Evolutionary conservation across 1,284 basidiomycete genomes (phyloP).

Genomic region (Lentinus polychrous): DNA sequence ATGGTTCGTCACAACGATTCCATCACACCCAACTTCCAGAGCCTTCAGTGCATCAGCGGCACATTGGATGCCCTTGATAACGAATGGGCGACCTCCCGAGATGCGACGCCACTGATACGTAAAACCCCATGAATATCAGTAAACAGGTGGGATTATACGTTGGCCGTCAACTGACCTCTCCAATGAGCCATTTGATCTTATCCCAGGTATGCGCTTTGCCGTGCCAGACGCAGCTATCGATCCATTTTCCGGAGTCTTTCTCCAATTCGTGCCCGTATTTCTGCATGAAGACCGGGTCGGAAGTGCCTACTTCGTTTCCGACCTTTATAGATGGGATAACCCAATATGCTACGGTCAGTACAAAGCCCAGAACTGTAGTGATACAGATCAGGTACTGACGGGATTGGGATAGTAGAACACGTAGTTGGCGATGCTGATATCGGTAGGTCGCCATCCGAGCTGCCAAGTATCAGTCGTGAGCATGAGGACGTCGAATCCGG

Average conservation of each 20-base stretch:
- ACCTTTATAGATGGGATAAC: too few species aligned
- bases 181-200: slow-evolving; percentile 43
- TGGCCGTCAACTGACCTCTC: slow-evolving; percentile 22
- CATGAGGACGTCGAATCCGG: slow-evolving; percentile 46
- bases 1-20: slow-evolving; percentile 55
- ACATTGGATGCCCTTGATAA: slow-evolving; percentile 52
- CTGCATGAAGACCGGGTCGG: slow-evolving; percentile 49
- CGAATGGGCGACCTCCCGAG: slow-evolving; percentile 45
- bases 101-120: slow-evolving; percentile 46
- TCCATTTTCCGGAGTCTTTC: slow-evolving; percentile 45
- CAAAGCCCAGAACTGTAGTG: neutral
- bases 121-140: neutral
- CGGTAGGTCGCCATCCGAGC: slow-evolving; percentile 52
- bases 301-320: slow-evolving; percentile 43
- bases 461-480: slow-evolving; percentile 56
- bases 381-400: slow-evolving; percentile 8
- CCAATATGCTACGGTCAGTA: neutral
- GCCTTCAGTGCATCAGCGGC: slow-evolving; percentile 44
- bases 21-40: slow-evolving; percentile 46
- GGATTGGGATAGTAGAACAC: slow-evolving; percentile 37
- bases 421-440: slow-evolving; percentile 48
- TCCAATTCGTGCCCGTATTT: slow-evolving; percentile 39
- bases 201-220: slow-evolving; percentile 54
- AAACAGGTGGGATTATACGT: too few species aligned
- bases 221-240: slow-evolving; percentile 49